Evolutionary conservation across 306 rosid genomes (phyloP).

Genomic region (Chamaecrista fasciculata): DNA sequence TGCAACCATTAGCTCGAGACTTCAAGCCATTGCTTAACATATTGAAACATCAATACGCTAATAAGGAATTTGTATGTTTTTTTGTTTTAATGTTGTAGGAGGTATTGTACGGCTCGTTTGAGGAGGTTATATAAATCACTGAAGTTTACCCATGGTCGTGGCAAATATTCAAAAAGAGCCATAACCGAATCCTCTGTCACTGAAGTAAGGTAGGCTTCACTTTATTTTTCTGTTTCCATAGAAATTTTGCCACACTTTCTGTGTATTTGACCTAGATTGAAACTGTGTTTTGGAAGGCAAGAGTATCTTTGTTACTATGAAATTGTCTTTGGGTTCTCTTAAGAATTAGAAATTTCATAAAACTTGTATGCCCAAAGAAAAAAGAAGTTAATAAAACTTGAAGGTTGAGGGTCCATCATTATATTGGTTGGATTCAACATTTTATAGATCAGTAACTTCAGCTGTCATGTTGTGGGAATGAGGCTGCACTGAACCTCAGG

Average conservation of each 20-base stretch:
- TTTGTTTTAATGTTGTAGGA: slow-evolving; percentile 43
- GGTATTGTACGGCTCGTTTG: slow-evolving; percentile 92
- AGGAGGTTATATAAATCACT: slow-evolving; percentile 90
- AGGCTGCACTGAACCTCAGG: neutral
- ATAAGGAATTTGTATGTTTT: slow-evolving; percentile 7
- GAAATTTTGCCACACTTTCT: slow-evolving; percentile 3
- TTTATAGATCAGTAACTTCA: neutral
- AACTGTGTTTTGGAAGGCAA: slow-evolving; percentile 15
- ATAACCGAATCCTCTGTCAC: slow-evolving; percentile 76
- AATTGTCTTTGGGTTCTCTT: neutral
- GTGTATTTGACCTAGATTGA: slow-evolving; percentile 4
- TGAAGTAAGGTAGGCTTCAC: slow-evolving; percentile 71
- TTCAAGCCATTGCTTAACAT: neutral
- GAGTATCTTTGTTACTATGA: slow-evolving; percentile 8
- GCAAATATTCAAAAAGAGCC: slow-evolving; percentile 64
- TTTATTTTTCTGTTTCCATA: neutral
- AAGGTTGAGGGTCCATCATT: neutral
- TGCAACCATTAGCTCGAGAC: neutral
- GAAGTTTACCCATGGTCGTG: slow-evolving; percentile 99
- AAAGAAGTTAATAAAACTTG: neutral
- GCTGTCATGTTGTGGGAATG: neutral
- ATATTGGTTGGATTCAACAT: neutral
- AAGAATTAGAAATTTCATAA: neutral
- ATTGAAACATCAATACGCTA: slow-evolving; percentile 4
- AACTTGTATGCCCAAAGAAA: neutral